These are phyloP conservation scores for Cyclospora cayetanensis DNA, from an alignment of 169 alveolate species.

Conservation along the genomic window DNA sequence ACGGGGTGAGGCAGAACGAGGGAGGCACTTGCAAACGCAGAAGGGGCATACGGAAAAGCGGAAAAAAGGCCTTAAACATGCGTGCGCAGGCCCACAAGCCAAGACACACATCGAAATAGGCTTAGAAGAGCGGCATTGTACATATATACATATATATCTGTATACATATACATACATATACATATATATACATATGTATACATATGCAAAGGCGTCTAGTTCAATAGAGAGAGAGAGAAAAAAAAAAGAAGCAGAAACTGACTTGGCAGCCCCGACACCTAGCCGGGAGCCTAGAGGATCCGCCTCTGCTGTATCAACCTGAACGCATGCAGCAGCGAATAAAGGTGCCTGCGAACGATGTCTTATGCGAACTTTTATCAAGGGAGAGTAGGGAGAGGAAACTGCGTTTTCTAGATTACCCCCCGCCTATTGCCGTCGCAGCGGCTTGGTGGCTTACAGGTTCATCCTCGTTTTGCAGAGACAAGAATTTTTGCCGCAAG, in stretches of 20 bases:
- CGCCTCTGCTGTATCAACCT: neutral
- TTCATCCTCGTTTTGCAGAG: constrained; percentile 31
- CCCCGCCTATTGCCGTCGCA: neutral
- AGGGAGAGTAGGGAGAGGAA: too few species aligned
- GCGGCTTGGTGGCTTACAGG: neutral
- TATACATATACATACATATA: neutral
- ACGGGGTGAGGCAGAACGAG: neutral
- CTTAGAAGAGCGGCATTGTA: neutral
- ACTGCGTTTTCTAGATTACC: too few species aligned
- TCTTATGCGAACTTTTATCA: too few species aligned
- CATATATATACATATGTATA: neutral
- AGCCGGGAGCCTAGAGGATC: neutral
- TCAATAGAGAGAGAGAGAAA: neutral
- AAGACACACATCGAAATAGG: neutral
- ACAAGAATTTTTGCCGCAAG: constrained; percentile 37
- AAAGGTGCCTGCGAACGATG: too few species aligned
- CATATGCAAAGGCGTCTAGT: neutral
- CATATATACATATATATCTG: neutral
- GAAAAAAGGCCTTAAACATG: neutral
- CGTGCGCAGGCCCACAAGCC: neutral
- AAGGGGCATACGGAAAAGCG: too few species aligned
- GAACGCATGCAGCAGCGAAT: neutral
- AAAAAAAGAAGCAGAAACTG: neutral
- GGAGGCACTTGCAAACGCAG: neutral
- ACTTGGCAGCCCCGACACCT: neutral